Evolutionary conservation across 306 rosid genomes (phyloP), one percentile per base, ranked within the genome.

Genomic region (Vigna trinervia): DNA sequence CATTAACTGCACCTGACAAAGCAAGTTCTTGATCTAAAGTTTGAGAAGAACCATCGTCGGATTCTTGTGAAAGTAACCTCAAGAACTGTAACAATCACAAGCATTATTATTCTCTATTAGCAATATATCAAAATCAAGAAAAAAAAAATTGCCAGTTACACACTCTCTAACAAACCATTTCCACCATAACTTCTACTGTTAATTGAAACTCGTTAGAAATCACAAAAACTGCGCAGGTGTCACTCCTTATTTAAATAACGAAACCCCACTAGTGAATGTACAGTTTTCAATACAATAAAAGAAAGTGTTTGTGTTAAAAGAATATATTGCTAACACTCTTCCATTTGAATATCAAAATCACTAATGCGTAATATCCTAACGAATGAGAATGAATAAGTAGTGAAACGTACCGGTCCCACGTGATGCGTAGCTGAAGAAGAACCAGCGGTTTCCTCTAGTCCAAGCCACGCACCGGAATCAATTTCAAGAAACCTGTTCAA

Each of bases 381-480:
- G 19, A 38, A 12, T 8, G 54, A 48, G 12, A 8, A 41, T 1
- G 52, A 78, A 74, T 17, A 58, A 54, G 74, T 41, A 46, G 69
- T 50, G 60, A 57, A 15, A 73, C 94, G 13, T 86, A 92, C 98
- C 0, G 97, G 91, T 85, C 97, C 98, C 69, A 94, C 92, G 23
- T 90, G 97, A 86, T 79, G 86, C 34, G 78, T 73, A 77, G 94
- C 89, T 19, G 84, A 53, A 76, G 91, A 26, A 64, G 88, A 72
- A 36, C 93, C 97, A 60, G 97, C 89, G 6, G 96, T 92, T 89
- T 94, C 96, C 83, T 89, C 93, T 64, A 94, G 87, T 32, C 94
- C 98, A 61, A 87, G 58, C 97, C 98, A 94, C 22, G 98, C 96
- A 11, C 69, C 75, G 38, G 94, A 78, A 71, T 89, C 91, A 77